Conservation (phyloP, 2,329 filamentous ascomycete genomes). For the Diaporthe capsici region DNA sequence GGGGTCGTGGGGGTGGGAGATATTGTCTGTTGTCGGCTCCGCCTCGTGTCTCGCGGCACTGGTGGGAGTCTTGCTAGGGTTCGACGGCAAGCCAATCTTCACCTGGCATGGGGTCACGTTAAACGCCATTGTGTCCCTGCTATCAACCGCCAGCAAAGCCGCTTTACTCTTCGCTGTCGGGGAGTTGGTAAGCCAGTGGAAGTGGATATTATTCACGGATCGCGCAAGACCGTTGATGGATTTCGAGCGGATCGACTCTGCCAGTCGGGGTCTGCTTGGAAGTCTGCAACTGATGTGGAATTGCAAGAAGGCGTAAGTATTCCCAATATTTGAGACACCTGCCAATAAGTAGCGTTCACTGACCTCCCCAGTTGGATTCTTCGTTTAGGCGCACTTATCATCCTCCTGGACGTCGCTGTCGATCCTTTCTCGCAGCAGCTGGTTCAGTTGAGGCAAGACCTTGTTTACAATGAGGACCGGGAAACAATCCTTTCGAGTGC, state of each 20-base stretch:
- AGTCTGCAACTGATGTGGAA: conserved; percentile 20
- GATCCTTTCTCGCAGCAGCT: conserved; percentile 37
- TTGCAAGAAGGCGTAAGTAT: conserved; percentile 11
- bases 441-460: conserved; percentile 17
- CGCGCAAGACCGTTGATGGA: conserved; percentile 18
- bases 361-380: not conserved
- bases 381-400: conserved; percentile 27
- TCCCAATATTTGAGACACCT: not conserved
- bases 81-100: conserved; percentile 14
- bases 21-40: conserved; percentile 8
- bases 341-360: not conserved
- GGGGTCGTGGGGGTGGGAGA: not conserved
- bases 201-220: conserved; percentile 30
- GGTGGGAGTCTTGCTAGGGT: not conserved
- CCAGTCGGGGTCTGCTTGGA: conserved; percentile 32
- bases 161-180: conserved; percentile 12
- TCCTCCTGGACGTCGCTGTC: conserved; percentile 16
- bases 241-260: conserved; percentile 33
- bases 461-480: conserved; percentile 5
- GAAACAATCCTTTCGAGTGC: not conserved
- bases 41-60: conserved; percentile 1
- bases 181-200: conserved; percentile 35
- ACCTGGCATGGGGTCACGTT: conserved; percentile 33
- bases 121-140: conserved; percentile 26
- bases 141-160: conserved; percentile 26